phyloP scores from a whole-genome alignment of 768 basidiomycete genomes.

The Tephrocybe sp. region DNA sequence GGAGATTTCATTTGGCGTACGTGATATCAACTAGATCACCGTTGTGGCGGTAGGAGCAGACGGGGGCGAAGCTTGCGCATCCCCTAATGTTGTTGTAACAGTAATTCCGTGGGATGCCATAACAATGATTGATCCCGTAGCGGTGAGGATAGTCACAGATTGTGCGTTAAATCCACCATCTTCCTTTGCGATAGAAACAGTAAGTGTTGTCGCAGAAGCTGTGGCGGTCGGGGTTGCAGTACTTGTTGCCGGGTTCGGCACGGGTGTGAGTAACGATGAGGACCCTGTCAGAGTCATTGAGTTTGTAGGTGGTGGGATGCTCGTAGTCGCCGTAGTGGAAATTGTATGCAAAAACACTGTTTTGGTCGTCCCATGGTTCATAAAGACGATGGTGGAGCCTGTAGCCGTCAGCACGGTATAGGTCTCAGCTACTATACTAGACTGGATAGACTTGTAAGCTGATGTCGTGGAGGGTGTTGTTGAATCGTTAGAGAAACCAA shows the following conservation, averaged over 20 bases:
- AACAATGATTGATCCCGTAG: conserved; percentile 7
- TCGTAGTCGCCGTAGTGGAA: neutral
- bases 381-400: conserved; percentile 12
- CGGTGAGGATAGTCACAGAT: conserved; percentile 10
- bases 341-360: conserved; percentile 8
- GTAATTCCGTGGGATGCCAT: conserved; percentile 12
- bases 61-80: neutral
- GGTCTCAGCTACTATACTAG: conserved; percentile 5
- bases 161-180: neutral
- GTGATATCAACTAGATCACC: neutral
- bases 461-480: neutral
- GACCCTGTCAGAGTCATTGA: neutral
- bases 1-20: no score
- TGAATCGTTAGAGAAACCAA: conserved; percentile 7
- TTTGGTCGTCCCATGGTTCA: conserved; percentile 6
- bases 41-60: neutral
- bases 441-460: neutral
- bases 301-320: neutral
- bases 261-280: neutral
- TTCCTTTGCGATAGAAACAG: neutral
- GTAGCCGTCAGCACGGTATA: conserved; percentile 14
- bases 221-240: neutral
- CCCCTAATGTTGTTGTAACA: neutral
- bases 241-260: neutral
- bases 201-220: no score